Base-by-base conservation (phyloP, 208 protist genomes). In the Vickermania spadyakhi region DNA sequence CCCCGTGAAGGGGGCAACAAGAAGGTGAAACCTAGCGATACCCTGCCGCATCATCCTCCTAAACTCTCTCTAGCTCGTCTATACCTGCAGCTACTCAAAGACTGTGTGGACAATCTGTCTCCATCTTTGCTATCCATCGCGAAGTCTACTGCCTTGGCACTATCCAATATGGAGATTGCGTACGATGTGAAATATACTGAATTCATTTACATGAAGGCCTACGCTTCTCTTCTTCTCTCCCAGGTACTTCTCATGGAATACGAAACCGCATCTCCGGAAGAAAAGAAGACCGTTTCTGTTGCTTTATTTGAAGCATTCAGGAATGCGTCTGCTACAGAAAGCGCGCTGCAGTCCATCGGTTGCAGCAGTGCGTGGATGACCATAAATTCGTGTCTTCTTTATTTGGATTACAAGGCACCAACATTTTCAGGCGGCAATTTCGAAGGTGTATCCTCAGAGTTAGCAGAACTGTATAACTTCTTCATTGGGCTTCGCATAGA, bases 371-470 rank as follows among this genome's bases (percentile, higher is more conserved):
- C 70, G 2, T 87, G 70, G 70, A 64, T 93, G n/a, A 68, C 71
- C 25, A 66, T 84, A 4, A 89, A 87, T 62, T 80, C 82, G 2
- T 86, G 77, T 60, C 60, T 79, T 26, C 69, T 70, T 3, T 81
- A 81, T 49, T 72, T 92, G 22, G 73, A 73, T 53, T 75, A 71
- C 68, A 72, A 75, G 42, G 42, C 58, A 1, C 3, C 62, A 2
- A 18, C 42, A 11, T 87, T 86, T 61, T 21, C 49, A 3, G 62
- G 49, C 14, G 85, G 81, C 0, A 52, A 75, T n/a, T 88, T 89
- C 56, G 51, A 25, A 14, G 55, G 55, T 5, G 26, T 27, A 13
- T 59, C 55, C 13, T 13, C 11, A 2, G 64, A 71, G 5, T 60
- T 81, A 52, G 64, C 60, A 41, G 68, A 74, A 28, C 61, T 80